These are phyloP conservation scores for Pisolithus marmoratus DNA, from an alignment of 768 basidiomycete species.

Conservation along the genomic window DNA sequence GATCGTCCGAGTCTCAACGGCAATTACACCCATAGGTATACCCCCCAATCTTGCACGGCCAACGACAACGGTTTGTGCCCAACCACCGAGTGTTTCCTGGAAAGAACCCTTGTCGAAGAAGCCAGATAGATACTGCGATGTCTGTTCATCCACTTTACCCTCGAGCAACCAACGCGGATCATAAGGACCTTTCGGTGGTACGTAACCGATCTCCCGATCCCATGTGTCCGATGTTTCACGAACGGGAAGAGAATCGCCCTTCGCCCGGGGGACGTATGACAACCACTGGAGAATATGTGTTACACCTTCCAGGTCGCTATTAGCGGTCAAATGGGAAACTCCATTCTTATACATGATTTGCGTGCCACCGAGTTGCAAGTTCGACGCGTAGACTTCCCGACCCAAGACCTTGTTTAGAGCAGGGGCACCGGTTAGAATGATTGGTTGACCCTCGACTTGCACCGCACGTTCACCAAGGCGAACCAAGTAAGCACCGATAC, in stretches of 20 bases:
- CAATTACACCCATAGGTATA: slow-evolving; percentile 96
- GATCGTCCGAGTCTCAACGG: slow-evolving; percentile 95
- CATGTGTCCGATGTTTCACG: slow-evolving; percentile 68
- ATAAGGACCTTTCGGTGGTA: slow-evolving; percentile 89
- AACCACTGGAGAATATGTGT: slow-evolving; percentile 93
- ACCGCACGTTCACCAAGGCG: slow-evolving; percentile 96
- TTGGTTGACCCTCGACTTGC: slow-evolving; percentile 98
- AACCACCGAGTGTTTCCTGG: slow-evolving; percentile 97
- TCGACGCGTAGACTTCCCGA: slow-evolving; percentile 97
- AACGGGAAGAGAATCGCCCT: slow-evolving; percentile 75
- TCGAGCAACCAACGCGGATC: slow-evolving; percentile 98
- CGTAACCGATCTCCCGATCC: slow-evolving; percentile 90
- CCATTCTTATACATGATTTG: slow-evolving; percentile 99
- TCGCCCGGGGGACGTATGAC: slow-evolving; percentile 84
- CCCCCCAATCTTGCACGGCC: slow-evolving; percentile 95
- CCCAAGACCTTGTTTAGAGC: slow-evolving; percentile 99
- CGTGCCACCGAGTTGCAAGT: slow-evolving; percentile 97
- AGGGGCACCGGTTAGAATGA: slow-evolving; percentile 95
- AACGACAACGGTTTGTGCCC: slow-evolving; percentile 98
- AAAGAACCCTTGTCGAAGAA: slow-evolving; percentile 98
- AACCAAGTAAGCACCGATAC: slow-evolving; percentile 98
- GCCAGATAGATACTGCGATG: slow-evolving; percentile 73
- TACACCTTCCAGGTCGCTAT: slow-evolving; percentile 93
- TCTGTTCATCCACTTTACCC: slow-evolving; percentile 83
- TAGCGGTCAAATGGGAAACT: slow-evolving; percentile 92